Evolutionary conservation across 495 filamentous ascomycete species (phyloP).

Genomic region (Aspergillus coremiiformis): DNA sequence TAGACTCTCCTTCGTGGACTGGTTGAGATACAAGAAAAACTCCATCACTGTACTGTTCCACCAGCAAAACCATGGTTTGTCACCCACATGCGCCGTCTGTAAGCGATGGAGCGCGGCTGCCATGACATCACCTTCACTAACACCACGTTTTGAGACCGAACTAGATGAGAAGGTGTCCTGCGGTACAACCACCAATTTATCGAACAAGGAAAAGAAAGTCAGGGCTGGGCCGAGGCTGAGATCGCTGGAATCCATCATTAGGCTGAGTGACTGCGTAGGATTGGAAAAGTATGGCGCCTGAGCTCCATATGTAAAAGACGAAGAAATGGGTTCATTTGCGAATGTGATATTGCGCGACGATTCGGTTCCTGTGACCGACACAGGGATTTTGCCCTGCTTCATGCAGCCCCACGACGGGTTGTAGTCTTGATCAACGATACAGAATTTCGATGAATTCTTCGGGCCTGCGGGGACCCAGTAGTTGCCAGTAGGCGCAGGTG

Average conservation of each 20-base stretch:
- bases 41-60: slow-evolving; percentile 82
- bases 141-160: slow-evolving; percentile 22
- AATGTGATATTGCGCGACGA: slow-evolving; percentile 24
- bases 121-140: slow-evolving; percentile 22
- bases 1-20: slow-evolving; percentile 38
- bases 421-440: slow-evolving; percentile 54
- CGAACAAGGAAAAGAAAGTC: slow-evolving; percentile 61
- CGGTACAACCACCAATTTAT: slow-evolving; percentile 74
- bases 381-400: slow-evolving; percentile 30
- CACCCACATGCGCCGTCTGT: slow-evolving; percentile 46
- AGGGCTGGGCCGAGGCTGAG: slow-evolving; percentile 62
- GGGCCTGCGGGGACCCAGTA: slow-evolving; percentile 54
- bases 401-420: slow-evolving; percentile 64
- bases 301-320: slow-evolving; percentile 58
- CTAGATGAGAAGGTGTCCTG: slow-evolving; percentile 40
- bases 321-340: slow-evolving; percentile 21
- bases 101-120: slow-evolving; percentile 28
- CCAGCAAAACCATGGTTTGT: slow-evolving; percentile 79
- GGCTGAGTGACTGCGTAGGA: slow-evolving; percentile 41
- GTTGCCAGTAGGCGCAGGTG: slow-evolving; percentile 54
- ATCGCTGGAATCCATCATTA: slow-evolving; percentile 61
- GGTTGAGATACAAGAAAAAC: slow-evolving; percentile 69
- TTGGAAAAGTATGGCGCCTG: slow-evolving; percentile 55
- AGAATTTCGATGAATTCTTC: slow-evolving; percentile 54
- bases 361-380: slow-evolving; percentile 25